Evolutionary conservation across 805 yeast genomes (phyloP).

Genomic region (Hanseniaspora hatyaiensis): DNA sequence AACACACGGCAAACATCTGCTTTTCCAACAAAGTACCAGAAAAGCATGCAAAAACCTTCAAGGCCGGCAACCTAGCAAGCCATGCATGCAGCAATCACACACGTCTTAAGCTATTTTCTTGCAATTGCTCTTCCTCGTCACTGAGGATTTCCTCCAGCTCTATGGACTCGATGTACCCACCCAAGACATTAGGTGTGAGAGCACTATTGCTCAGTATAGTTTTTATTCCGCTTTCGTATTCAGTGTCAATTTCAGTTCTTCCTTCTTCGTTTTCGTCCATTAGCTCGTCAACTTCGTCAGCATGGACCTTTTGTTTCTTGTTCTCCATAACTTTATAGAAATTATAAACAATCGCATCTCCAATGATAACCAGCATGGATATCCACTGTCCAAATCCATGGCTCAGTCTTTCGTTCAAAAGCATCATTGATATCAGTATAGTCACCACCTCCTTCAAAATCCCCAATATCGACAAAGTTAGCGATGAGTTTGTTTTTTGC

Average conservation of each 20-base stretch:
- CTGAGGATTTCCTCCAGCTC: conserved; percentile 2
- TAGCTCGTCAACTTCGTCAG: not conserved
- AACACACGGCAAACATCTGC: no score
- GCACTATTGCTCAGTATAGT: no score
- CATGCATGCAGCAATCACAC: no score
- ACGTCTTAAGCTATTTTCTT: no score
- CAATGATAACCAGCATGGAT: conserved; percentile 64
- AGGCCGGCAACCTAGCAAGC: no score
- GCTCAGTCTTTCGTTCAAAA: conserved; percentile 59
- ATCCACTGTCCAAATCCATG: conserved; percentile 37
- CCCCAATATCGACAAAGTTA: conserved; percentile 83
- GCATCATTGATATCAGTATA: conserved; percentile 50
- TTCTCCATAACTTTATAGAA: conserved; percentile 31
- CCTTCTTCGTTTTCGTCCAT: not conserved
- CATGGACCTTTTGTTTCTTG: not conserved
- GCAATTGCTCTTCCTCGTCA: not conserved
- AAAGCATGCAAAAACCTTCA: no score
- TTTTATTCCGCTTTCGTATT: not conserved
- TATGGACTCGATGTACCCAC: conserved; percentile 1
- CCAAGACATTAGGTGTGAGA: not conserved
- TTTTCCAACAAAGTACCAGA: no score
- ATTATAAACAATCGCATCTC: conserved; percentile 78
- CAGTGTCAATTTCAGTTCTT: not conserved
- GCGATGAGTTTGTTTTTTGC: conserved; percentile 59
- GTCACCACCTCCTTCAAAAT: conserved; percentile 86